These are phyloP conservation scores for Zopfia rhizophila DNA, from an alignment of 2,329 filamentous ascomycete genomes.

Conservation along the genomic window DNA sequence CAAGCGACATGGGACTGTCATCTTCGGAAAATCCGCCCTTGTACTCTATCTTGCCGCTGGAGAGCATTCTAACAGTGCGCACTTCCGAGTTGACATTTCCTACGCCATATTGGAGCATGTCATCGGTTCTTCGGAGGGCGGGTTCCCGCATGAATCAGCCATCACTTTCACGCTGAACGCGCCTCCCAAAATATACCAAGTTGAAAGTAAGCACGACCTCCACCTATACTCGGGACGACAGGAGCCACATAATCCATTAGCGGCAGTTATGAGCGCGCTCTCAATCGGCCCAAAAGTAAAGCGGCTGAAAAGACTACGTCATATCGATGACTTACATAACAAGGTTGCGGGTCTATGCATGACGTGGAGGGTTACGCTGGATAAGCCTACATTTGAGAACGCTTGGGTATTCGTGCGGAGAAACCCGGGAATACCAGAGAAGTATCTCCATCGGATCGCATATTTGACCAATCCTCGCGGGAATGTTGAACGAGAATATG, in stretches of 20 bases:
- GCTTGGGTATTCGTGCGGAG: constrained; percentile 31
- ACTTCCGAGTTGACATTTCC: constrained; percentile 45
- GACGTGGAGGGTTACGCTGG: constrained; percentile 58
- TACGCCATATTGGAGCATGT: constrained; percentile 48
- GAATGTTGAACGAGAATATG: constrained; percentile 2
- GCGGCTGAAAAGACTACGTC: constrained; percentile 44
- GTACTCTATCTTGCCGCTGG: constrained; percentile 30
- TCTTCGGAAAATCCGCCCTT: constrained; percentile 47
- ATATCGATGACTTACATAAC: constrained; percentile 49
- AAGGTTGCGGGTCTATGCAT: constrained; percentile 59
- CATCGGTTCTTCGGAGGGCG: no score
- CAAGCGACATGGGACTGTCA: constrained; percentile 51
- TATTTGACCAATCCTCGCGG: no score
- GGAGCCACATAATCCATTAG: background rate
- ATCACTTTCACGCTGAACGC: constrained; percentile 45
- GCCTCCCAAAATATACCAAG: constrained; percentile 48
- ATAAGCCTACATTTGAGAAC: constrained; percentile 24
- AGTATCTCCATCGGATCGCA: no score
- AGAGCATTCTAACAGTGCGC: constrained; percentile 31
- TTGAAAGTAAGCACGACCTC: constrained; percentile 25
- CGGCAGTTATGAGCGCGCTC: constrained; percentile 11
- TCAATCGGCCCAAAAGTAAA: constrained; percentile 7
- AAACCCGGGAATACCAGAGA: constrained; percentile 41
- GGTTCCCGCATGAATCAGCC: no score
- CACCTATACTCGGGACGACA: constrained; percentile 30